Conservation (phyloP, 2,329 filamentous ascomycete genomes). For the Orbilia javanica region DNA sequence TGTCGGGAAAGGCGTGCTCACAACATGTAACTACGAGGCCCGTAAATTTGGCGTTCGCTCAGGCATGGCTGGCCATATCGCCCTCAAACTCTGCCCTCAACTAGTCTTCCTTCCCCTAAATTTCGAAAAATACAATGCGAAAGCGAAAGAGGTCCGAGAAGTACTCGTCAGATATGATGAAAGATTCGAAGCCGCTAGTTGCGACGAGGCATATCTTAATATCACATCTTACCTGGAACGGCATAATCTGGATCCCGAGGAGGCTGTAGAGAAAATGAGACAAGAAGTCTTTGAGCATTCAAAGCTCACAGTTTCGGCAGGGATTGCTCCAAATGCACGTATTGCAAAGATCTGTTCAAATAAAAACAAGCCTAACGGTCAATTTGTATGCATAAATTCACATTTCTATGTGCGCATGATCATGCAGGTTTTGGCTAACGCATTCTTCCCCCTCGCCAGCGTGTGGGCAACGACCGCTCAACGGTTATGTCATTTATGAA, state of each 20-base stretch:
- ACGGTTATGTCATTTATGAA: conserved; percentile 86
- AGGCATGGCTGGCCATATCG: conserved; percentile 96
- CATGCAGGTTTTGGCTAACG: not conserved
- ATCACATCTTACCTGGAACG: conserved; percentile 86
- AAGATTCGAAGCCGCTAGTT: conserved; percentile 90
- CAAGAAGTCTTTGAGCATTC: conserved; percentile 80
- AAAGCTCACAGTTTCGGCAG: conserved; percentile 89
- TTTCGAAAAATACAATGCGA: conserved; percentile 89
- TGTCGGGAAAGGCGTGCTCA: conserved; percentile 80
- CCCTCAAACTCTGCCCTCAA: conserved; percentile 86
- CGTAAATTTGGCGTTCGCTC: conserved; percentile 90
- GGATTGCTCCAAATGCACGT: conserved; percentile 92
- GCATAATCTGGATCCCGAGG: conserved; percentile 76
- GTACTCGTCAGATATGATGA: conserved; percentile 89
- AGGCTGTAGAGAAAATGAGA: conserved; percentile 82
- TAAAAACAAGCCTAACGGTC: conserved; percentile 95
- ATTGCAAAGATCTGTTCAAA: conserved; percentile 97
- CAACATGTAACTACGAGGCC: conserved; percentile 87
- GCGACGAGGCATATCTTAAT: conserved; percentile 96
- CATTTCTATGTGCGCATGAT: not conserved
- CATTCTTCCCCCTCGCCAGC: conserved; percentile 61
- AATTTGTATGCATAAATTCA: conserved; percentile 71
- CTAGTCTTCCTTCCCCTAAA: conserved; percentile 85
- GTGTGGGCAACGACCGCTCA: conserved; percentile 67
- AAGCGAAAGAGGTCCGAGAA: conserved; percentile 86